Conservation (phyloP, 2,329 filamentous ascomycete species). For the Fusarium sp. region DNA sequence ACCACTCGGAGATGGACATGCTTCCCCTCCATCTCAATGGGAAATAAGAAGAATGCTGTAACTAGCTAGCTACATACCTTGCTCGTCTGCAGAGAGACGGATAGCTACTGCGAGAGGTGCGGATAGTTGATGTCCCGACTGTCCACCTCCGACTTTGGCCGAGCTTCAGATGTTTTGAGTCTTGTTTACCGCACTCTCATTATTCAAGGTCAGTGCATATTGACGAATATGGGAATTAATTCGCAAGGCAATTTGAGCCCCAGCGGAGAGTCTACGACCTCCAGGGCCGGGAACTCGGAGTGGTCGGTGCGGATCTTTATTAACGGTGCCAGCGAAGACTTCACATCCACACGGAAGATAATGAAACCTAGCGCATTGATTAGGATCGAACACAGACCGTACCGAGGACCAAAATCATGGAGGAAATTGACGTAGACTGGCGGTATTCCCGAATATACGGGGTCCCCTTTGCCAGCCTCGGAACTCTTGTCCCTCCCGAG, state of each 20-base stretch:
- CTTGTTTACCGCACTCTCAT: no score
- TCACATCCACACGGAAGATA: no score
- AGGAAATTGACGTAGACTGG: background rate
- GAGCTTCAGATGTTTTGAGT: conserved; percentile 11
- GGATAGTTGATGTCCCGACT: conserved; percentile 1
- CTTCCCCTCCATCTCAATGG: conserved; percentile 13
- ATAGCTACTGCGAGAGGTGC: background rate
- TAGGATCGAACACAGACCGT: conserved; percentile 25
- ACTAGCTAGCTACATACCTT: no score
- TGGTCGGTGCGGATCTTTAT: conserved; percentile 36
- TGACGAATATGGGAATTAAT: background rate
- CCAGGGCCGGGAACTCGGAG: conserved; percentile 29
- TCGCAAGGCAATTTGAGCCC: conserved; percentile 17
- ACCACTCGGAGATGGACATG: conserved; percentile 25
- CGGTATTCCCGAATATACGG: conserved; percentile 2
- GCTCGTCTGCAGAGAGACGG: background rate
- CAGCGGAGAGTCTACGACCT: conserved; percentile 19
- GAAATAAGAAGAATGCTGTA: conserved; percentile 3
- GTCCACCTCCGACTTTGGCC: conserved; percentile 46
- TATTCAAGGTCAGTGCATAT: background rate
- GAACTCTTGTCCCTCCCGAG: background rate
- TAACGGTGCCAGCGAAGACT: no score
- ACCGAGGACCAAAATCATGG: background rate
- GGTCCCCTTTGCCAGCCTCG: background rate
- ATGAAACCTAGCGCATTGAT: conserved; percentile 14